phyloP scores from a whole-genome alignment of 1,284 basidiomycete genomes.

The Naganishia cerealis region DNA sequence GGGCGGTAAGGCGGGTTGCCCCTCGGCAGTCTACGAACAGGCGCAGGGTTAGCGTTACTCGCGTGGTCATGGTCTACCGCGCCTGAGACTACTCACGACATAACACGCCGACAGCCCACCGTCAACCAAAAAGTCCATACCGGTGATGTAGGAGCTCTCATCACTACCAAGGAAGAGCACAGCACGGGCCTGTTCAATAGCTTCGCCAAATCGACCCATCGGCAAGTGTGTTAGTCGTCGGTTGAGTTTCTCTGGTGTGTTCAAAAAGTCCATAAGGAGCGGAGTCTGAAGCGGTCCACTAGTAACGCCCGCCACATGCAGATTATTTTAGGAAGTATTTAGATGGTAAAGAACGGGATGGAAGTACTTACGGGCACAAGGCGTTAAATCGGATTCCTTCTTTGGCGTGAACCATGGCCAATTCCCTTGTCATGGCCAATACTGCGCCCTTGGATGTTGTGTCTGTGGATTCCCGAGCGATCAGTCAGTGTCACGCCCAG shows the following conservation, averaged over 20 bases:
- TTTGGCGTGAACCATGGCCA: conserved; percentile 93
- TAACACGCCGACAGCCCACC: conserved; percentile 86
- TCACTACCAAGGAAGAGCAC: conserved; percentile 71
- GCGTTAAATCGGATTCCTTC: conserved; percentile 95
- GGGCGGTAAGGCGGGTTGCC: conserved; percentile 38
- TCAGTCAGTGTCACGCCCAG: background rate
- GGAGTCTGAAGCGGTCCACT: conserved; percentile 90
- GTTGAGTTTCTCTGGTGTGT: conserved; percentile 93
- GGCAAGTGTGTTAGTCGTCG: conserved; percentile 87
- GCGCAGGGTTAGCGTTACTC: background rate
- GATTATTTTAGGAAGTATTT: background rate
- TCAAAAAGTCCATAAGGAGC: conserved; percentile 94
- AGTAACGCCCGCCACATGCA: conserved; percentile 27
- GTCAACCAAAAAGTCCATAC: conserved; percentile 88
- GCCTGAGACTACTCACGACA: conserved; percentile 57
- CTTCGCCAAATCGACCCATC: conserved; percentile 95
- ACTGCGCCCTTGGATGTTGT: conserved; percentile 73
- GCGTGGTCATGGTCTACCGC: background rate
- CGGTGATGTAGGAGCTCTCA: conserved; percentile 62
- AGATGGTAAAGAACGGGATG: background rate
- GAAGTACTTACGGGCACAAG: conserved; percentile 77
- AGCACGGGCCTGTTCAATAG: conserved; percentile 86
- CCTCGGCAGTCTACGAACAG: conserved; percentile 42
- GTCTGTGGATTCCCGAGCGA: conserved; percentile 40
- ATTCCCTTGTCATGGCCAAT: conserved; percentile 93